These are phyloP conservation scores for Hymenoscyphus infarciens DNA, from an alignment of 2,329 filamentous ascomycete genomes.

Conservation along the genomic window DNA sequence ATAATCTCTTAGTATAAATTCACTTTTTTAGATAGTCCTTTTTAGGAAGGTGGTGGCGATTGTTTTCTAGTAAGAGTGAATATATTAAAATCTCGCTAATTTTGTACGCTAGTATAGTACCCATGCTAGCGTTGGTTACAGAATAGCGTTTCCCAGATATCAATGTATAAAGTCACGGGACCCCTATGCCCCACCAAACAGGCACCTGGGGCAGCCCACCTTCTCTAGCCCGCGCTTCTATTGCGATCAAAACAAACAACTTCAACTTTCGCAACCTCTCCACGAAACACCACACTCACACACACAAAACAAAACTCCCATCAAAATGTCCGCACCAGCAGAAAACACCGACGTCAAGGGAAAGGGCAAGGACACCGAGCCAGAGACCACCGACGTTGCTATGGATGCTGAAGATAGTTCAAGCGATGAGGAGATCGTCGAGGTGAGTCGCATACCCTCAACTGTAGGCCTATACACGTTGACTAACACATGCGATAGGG, in stretches of 20 bases:
- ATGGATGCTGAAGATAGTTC: slow-evolving; percentile 71
- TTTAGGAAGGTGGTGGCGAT: no score
- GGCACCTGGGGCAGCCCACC: neutral
- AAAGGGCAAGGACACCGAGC: slow-evolving; percentile 73
- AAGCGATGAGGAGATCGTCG: slow-evolving; percentile 65
- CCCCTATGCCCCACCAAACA: neutral
- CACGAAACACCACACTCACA: neutral
- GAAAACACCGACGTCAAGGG: slow-evolving; percentile 64
- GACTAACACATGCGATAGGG: slow-evolving; percentile 21
- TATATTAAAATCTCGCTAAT: no score
- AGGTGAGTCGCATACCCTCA: slow-evolving; percentile 44
- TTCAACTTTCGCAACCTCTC: slow-evolving; percentile 1
- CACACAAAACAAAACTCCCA: neutral
- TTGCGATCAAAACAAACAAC: slow-evolving; percentile 4
- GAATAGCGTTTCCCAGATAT: no score
- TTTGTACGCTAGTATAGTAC: no score
- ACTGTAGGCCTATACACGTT: neutral
- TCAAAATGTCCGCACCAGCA: slow-evolving; percentile 43
- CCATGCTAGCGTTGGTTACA: no score
- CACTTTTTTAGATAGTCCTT: no score
- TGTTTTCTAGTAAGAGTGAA: no score
- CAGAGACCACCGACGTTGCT: slow-evolving; percentile 53
- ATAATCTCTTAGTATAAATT: no score
- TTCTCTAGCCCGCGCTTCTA: slow-evolving; percentile 1
- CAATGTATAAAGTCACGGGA: neutral